A percentile compares a stretch with the other conserved stretches of the same genome.
These are phyloP conservation scores for Turritis glabra DNA, from an alignment of 345 rosid genomes.

Conservation along the genomic window DNA sequence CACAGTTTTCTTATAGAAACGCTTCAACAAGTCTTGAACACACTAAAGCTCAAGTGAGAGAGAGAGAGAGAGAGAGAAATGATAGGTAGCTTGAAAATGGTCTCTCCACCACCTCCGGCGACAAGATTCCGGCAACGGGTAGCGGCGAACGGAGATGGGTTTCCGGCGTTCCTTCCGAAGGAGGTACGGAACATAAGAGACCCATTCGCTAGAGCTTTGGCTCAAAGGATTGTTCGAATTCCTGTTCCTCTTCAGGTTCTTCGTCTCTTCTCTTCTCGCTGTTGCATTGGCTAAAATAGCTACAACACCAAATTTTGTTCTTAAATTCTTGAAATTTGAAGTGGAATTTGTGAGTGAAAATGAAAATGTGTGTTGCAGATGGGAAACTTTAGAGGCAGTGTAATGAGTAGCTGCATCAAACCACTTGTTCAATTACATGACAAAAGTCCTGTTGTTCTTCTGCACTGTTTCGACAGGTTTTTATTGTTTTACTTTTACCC, in stretches of 20 bases:
- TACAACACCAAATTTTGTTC: background rate
- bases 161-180: constrained; percentile 79
- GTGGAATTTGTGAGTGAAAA: background rate
- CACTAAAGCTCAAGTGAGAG: constrained; percentile 2
- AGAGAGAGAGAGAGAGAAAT: constrained; percentile 6
- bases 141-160: constrained; percentile 42
- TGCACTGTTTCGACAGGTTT: constrained; percentile 92
- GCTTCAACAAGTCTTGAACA: constrained; percentile 4
- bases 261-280: background rate
- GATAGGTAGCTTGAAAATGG: constrained; percentile 34
- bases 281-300: background rate
- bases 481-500: background rate
- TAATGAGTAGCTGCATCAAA: constrained; percentile 80
- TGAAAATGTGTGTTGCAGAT: constrained; percentile 45
- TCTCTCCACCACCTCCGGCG: constrained; percentile 22
- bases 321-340: background rate
- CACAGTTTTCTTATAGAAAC: background rate
- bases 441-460: constrained; percentile 64
- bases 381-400: constrained; percentile 42
- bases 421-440: constrained; percentile 46
- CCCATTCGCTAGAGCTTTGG: constrained; percentile 71
- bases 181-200: constrained; percentile 76
- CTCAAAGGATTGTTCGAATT: constrained; percentile 61
- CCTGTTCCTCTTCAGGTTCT: constrained; percentile 68
- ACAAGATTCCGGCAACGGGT: constrained; percentile 12